These are phyloP conservation scores for Trichoderma aggressivum DNA, from an alignment of 2,329 filamentous ascomycete genomes.

Conservation along the genomic window DNA sequence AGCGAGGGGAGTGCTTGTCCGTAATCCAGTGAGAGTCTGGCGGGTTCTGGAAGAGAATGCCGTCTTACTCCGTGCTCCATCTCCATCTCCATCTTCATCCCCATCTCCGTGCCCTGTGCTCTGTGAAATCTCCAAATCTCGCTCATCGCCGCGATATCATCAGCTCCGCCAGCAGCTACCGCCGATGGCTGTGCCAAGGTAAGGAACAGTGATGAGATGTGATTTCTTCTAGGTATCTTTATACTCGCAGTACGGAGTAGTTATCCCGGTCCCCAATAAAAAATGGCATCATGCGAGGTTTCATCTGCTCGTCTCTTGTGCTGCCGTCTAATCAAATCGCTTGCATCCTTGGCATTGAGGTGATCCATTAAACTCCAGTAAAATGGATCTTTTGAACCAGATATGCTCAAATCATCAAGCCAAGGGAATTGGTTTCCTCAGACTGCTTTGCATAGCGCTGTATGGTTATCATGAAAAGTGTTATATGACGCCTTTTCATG, in stretches of 20 bases:
- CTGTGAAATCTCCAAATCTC: conserved; percentile 7
- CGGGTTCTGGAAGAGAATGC: background rate
- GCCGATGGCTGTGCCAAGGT: background rate
- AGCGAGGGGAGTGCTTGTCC: background rate
- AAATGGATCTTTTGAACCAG: background rate
- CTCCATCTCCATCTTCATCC: background rate
- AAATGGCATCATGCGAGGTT: background rate
- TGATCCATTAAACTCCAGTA: background rate
- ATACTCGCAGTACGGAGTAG: background rate
- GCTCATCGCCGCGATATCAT: conserved; percentile 3
- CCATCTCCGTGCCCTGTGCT: background rate
- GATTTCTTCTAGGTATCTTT: background rate
- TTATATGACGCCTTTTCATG: background rate
- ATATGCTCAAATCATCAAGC: background rate
- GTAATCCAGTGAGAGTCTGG: background rate
- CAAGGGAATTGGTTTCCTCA: background rate
- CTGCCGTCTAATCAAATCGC: background rate
- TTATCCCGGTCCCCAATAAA: background rate
- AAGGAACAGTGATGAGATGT: background rate
- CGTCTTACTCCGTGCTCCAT: background rate
- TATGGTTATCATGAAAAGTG: background rate
- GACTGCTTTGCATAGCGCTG: background rate
- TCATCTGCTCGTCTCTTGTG: background rate
- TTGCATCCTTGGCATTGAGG: background rate
- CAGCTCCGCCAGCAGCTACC: background rate